phyloP scores from a whole-genome alignment of 805 yeast genomes.

The Candida sithepensis region DNA sequence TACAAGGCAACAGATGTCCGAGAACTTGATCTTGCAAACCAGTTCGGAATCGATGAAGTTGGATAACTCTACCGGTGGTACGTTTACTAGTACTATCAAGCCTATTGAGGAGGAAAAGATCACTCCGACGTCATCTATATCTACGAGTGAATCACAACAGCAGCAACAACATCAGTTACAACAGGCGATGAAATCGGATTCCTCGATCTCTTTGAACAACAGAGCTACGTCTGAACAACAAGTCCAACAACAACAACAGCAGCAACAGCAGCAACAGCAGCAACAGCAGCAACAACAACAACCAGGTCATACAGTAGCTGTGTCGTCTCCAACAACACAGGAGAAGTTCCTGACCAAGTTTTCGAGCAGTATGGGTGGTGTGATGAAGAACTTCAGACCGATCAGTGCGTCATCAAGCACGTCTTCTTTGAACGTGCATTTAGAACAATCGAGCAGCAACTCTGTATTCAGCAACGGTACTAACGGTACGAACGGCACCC shows the following conservation, averaged over 20 bases:
- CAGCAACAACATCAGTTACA: constrained; percentile 3
- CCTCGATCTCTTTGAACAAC: constrained; percentile 6
- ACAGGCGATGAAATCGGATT: constrained; percentile 7
- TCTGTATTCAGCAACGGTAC: constrained; percentile 2
- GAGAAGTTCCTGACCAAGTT: constrained; percentile 28
- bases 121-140: constrained; percentile 30
- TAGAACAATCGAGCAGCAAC: constrained; percentile 7
- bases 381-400: constrained; percentile 33
- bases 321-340: constrained; percentile 19
- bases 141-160: constrained; percentile 19
- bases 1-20: constrained; percentile 28
- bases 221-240: too few species aligned
- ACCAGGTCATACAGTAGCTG: neutral
- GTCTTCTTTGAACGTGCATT: constrained; percentile 25
- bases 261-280: constrained; percentile 9
- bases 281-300: constrained; percentile 5
- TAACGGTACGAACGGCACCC: neutral
- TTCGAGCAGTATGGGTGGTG: constrained; percentile 32
- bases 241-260: constrained; percentile 6
- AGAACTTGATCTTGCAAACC: constrained; percentile 25
- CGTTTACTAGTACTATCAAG: neutral
- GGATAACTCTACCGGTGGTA: neutral
- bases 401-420: constrained; percentile 31
- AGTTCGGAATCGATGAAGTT: constrained; percentile 1
- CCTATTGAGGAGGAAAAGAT: constrained; percentile 17